phyloP scores from a whole-genome alignment of 495 filamentous ascomycete species.

The Eremomyces bilateralis region DNA sequence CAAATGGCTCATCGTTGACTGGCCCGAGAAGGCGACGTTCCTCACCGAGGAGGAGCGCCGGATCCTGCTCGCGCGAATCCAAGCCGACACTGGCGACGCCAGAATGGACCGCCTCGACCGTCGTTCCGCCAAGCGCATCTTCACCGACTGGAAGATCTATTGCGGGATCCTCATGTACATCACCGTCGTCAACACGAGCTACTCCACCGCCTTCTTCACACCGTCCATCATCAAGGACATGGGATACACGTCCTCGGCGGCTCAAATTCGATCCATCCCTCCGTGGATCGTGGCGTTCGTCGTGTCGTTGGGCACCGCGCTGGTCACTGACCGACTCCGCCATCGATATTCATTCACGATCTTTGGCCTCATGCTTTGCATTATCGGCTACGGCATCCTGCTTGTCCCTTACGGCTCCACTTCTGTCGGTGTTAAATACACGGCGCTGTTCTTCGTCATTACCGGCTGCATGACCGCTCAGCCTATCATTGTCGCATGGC shows the following conservation, averaged over 20 bases:
- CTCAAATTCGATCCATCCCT: slow-evolving; percentile 33
- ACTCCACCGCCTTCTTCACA: slow-evolving; percentile 17
- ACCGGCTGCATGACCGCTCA: slow-evolving; percentile 26
- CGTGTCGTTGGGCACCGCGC: slow-evolving; percentile 24
- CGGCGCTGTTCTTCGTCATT: slow-evolving; percentile 21
- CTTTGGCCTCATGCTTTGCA: slow-evolving; percentile 10
- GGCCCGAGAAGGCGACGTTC: slow-evolving; percentile 30
- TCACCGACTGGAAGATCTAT: slow-evolving; percentile 17
- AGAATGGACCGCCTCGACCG: slow-evolving; percentile 22
- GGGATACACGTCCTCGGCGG: slow-evolving; percentile 27
- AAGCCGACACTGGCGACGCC: slow-evolving; percentile 18
- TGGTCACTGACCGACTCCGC: slow-evolving; percentile 27
- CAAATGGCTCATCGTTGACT: slow-evolving; percentile 29
- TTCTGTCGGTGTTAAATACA: slow-evolving; percentile 17
- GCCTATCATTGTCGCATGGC: slow-evolving; percentile 34
- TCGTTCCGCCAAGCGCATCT: slow-evolving; percentile 12
- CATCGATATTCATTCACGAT: slow-evolving; percentile 1
- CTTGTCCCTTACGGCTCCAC: slow-evolving; percentile 10
- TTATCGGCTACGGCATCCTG: slow-evolving; percentile 17
- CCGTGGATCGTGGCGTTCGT: slow-evolving; percentile 30
- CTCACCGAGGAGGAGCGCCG: slow-evolving; percentile 25
- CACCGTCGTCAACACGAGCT: slow-evolving; percentile 15
- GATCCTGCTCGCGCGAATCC: slow-evolving; percentile 24
- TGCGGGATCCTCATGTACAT: slow-evolving; percentile 14
- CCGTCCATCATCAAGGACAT: slow-evolving; percentile 34